Evolutionary conservation across 192 early-diverging fungal genomes (phyloP).

Genomic region (Coemansia sp.): DNA sequence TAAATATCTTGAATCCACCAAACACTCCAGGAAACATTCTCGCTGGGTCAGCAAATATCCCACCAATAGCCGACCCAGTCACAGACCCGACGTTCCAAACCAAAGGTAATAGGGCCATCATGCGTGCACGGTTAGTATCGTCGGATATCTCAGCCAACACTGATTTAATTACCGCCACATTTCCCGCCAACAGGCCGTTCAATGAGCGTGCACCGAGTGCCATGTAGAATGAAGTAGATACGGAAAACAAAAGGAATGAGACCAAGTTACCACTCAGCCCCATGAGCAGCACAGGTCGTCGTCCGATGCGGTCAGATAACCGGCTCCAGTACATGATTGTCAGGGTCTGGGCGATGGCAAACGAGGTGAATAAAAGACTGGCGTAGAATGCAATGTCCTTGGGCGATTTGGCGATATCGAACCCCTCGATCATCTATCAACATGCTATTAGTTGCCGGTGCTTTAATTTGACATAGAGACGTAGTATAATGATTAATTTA

Average conservation of each 20-base stretch:
- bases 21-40: constrained; percentile 63
- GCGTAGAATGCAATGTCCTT: constrained; percentile 82
- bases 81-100: constrained; percentile 69
- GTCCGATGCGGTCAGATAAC: constrained; percentile 80
- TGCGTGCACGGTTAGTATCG: constrained; percentile 72
- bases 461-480: not conserved
- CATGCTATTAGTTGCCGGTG: not conserved
- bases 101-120: constrained; percentile 78
- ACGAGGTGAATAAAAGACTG: constrained; percentile 56
- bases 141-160: constrained; percentile 86
- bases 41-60: constrained; percentile 69
- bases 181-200: constrained; percentile 69
- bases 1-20: constrained; percentile 62
- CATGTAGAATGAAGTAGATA: constrained; percentile 60
- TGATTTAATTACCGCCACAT: constrained; percentile 82
- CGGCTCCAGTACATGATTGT: constrained; percentile 70
- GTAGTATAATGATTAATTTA: not conserved
- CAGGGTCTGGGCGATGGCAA: constrained; percentile 58
- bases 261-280: constrained; percentile 80
- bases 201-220: constrained; percentile 55
- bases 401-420: constrained; percentile 64
- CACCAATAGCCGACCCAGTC: constrained; percentile 78
- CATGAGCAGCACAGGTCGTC: constrained; percentile 77
- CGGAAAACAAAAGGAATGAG: constrained; percentile 50
- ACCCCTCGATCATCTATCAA: constrained; percentile 1